A percentile compares a stretch with the other conserved stretches of the same genome.
Evolutionary conservation across 2,329 filamentous ascomycete species (phyloP).

Genomic region (Diplodia sapinea): DNA sequence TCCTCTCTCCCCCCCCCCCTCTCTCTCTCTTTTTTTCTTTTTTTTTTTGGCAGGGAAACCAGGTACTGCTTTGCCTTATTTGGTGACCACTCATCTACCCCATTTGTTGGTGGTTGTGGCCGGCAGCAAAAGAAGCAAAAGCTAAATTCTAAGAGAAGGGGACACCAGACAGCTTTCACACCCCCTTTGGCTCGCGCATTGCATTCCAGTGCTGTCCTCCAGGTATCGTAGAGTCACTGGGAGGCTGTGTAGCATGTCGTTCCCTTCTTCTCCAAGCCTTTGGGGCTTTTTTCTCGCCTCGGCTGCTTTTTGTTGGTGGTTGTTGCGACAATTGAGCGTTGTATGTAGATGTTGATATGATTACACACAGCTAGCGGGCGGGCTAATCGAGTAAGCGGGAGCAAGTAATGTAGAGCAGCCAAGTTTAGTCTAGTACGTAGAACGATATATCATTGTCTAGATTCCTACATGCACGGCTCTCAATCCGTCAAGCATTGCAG

Average conservation of each 20-base stretch:
- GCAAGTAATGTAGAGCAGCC: neutral
- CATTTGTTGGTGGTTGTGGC: conserved; percentile 5
- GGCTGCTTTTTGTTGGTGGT: conserved; percentile 17
- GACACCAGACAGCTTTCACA: neutral
- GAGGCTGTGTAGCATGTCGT: neutral
- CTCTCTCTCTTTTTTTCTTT: no score
- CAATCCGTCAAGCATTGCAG: neutral
- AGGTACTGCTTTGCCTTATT: conserved; percentile 11
- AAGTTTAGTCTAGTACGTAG: neutral
- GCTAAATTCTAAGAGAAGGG: neutral
- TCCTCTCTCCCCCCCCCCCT: no score
- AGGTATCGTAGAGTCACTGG: conserved; percentile 2
- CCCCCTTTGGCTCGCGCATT: neutral
- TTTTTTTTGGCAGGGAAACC: conserved; percentile 13
- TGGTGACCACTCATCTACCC: conserved; percentile 12
- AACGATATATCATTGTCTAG: neutral
- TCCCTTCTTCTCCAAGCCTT: neutral
- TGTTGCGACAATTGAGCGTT: neutral
- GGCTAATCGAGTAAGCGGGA: neutral
- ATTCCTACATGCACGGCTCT: neutral
- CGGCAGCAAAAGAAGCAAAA: neutral
- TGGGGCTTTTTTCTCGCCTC: neutral
- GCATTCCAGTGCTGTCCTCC: neutral
- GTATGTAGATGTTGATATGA: neutral
- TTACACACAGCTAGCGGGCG: neutral